Evolutionary conservation across 1,284 basidiomycete species (phyloP).

Genomic region (Cutaneotrichosporon mucoides): DNA sequence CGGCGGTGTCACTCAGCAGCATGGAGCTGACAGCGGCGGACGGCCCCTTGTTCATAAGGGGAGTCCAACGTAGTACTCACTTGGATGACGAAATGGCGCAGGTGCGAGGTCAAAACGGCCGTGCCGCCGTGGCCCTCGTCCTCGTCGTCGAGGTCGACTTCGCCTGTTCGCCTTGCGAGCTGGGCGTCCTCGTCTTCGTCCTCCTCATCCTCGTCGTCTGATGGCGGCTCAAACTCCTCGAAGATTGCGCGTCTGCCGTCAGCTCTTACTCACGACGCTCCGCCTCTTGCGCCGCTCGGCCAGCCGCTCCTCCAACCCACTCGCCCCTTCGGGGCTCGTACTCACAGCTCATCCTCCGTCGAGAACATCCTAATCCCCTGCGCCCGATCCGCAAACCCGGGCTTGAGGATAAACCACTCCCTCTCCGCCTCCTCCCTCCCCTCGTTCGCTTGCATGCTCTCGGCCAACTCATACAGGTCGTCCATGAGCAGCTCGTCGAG

Average conservation of each 20-base stretch:
- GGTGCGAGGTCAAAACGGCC: slow-evolving; percentile 73
- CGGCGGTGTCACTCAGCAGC: too few species aligned
- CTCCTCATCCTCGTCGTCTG: slow-evolving; percentile 51
- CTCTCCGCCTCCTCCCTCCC: slow-evolving; percentile 41
- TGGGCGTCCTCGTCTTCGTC: slow-evolving; percentile 37
- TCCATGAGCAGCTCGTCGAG: slow-evolving; percentile 90
- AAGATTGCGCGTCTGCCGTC: slow-evolving; percentile 62
- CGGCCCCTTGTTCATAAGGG: neutral
- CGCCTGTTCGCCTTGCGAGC: slow-evolving; percentile 16
- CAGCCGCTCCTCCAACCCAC: too few species aligned
- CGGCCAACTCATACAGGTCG: slow-evolving; percentile 83
- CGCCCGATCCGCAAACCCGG: slow-evolving; percentile 94
- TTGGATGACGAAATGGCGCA: slow-evolving; percentile 96
- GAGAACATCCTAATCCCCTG: slow-evolving; percentile 92
- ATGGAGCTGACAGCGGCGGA: too few species aligned
- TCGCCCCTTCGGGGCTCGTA: neutral
- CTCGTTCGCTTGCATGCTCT: slow-evolving; percentile 56
- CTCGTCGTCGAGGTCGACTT: slow-evolving; percentile 51
- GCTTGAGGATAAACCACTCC: slow-evolving; percentile 90
- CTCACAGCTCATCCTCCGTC: slow-evolving; percentile 63
- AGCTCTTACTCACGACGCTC: neutral
- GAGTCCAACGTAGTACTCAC: slow-evolving; percentile 53
- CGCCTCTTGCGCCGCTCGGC: too few species aligned
- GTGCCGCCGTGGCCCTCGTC: slow-evolving; percentile 53
- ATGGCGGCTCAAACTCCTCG: slow-evolving; percentile 69